Percentiles rank a stretch among this genome's conserved stretches.
phyloP scores from a whole-genome alignment of 75 land plant genomes.

The Gnetum montanum region DNA sequence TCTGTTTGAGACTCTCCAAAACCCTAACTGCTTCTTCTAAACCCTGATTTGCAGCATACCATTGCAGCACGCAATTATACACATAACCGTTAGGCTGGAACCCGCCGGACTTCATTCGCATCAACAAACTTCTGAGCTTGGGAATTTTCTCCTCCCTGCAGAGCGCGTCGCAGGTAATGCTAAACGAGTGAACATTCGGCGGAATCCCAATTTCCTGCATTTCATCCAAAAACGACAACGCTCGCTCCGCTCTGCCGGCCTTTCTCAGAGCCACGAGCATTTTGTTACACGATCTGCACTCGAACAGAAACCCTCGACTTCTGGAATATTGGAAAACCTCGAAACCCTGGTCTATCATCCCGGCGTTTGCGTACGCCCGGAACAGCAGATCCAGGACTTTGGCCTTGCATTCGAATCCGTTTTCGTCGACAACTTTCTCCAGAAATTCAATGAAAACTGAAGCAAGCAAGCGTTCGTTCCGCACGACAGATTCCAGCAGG shows the following conservation, averaged over 20 bases:
- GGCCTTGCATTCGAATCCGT: background rate
- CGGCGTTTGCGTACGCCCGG: slow-evolving; percentile 26
- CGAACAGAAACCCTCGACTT: slow-evolving; percentile 11
- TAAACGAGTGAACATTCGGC: slow-evolving; percentile 16
- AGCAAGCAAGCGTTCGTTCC: background rate
- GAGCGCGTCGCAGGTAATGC: slow-evolving; percentile 28
- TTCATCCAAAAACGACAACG: slow-evolving; percentile 19
- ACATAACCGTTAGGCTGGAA: slow-evolving; percentile 30
- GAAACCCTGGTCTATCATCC: slow-evolving; percentile 19
- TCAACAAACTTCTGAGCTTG: slow-evolving; percentile 21
- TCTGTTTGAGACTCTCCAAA: slow-evolving; percentile 13
- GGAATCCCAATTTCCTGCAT: slow-evolving; percentile 18
- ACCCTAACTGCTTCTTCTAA: slow-evolving; percentile 18
- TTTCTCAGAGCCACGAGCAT: slow-evolving; percentile 29
- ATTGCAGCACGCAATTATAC: slow-evolving; percentile 33
- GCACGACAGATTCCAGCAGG: background rate
- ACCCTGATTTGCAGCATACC: slow-evolving; percentile 23
- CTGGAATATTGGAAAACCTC: slow-evolving; percentile 30
- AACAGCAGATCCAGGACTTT: slow-evolving; percentile 10
- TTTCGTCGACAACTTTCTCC: background rate
- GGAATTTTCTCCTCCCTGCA: slow-evolving; percentile 34
- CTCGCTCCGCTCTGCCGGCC: slow-evolving; percentile 8
- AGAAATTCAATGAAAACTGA: background rate
- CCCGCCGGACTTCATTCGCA: slow-evolving; percentile 30
- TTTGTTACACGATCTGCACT: slow-evolving; percentile 32